Conservation (phyloP, 164 flowering plant species). For the Dillenia suffruticosa region DNA sequence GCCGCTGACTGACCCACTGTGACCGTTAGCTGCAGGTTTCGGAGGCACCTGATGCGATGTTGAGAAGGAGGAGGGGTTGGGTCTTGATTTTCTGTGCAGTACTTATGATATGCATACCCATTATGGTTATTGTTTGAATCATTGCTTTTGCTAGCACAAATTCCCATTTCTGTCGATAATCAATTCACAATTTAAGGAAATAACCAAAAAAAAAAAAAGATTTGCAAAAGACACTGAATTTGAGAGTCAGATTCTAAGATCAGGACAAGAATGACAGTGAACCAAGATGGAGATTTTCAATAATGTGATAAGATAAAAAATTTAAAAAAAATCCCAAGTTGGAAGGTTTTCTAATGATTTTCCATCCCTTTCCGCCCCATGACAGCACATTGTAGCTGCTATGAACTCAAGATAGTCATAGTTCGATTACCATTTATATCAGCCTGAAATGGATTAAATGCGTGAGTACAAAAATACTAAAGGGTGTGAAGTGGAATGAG, state of each 20-base stretch:
- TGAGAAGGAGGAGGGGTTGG: conserved; percentile 10
- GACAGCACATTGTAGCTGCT: conserved; percentile 89
- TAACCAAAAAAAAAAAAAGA: no score
- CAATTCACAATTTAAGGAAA: no score
- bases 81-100: conserved; percentile 10
- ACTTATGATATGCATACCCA: conserved; percentile 2
- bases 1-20: not conserved
- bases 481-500: no score
- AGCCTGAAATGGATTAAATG: no score
- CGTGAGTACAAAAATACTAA: no score
- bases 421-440: no score
- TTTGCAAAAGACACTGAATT: no score
- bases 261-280: no score
- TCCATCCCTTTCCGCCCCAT: conserved; percentile 81
- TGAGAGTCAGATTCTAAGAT: no score
- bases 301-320: no score
- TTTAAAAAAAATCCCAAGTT: no score
- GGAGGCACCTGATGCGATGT: conserved; percentile 15
- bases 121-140: conserved; percentile 12
- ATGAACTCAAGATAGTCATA: conserved; percentile 68
- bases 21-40: not conserved
- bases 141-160: conserved; percentile 16
- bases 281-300: no score
- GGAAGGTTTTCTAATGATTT: conserved; percentile 32
- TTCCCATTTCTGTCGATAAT: conserved; percentile 20